phyloP scores from a whole-genome alignment of 306 rosid genomes.

The Quercus berberidifolia region DNA sequence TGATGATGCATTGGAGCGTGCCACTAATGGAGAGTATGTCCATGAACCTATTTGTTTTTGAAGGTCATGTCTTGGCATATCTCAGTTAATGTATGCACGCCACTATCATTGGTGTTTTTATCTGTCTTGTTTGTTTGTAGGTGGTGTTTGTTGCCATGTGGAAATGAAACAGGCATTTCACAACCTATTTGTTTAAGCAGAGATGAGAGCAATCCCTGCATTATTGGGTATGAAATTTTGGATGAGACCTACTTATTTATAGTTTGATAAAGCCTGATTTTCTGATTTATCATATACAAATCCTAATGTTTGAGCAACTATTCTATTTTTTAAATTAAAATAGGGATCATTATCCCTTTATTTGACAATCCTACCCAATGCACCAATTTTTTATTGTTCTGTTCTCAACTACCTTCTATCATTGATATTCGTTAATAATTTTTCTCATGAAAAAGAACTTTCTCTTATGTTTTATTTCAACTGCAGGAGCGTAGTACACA shows the following conservation, averaged over 20 bases:
- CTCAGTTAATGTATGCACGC: neutral
- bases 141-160: slow-evolving; percentile 72
- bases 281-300: neutral
- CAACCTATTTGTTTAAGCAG: slow-evolving; percentile 54
- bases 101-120: neutral
- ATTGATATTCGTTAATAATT: neutral
- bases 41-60: neutral
- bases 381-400: neutral
- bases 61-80: neutral
- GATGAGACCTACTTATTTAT: neutral
- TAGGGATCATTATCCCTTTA: neutral
- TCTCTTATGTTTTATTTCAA: slow-evolving; percentile 12
- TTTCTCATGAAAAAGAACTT: neutral
- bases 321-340: neutral
- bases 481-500: slow-evolving; percentile 45
- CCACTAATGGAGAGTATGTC: slow-evolving; percentile 86
- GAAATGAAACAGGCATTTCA: slow-evolving; percentile 40
- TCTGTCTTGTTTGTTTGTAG: slow-evolving; percentile 32
- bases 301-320: neutral
- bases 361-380: neutral
- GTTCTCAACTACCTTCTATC: slow-evolving; percentile 1
- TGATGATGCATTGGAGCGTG: slow-evolving; percentile 88
- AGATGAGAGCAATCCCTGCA: slow-evolving; percentile 58
- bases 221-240: slow-evolving; percentile 56
- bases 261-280: neutral